These are phyloP conservation scores for Cyamopsis tetragonoloba DNA, from an alignment of 306 rosid genomes.

Conservation along the genomic window DNA sequence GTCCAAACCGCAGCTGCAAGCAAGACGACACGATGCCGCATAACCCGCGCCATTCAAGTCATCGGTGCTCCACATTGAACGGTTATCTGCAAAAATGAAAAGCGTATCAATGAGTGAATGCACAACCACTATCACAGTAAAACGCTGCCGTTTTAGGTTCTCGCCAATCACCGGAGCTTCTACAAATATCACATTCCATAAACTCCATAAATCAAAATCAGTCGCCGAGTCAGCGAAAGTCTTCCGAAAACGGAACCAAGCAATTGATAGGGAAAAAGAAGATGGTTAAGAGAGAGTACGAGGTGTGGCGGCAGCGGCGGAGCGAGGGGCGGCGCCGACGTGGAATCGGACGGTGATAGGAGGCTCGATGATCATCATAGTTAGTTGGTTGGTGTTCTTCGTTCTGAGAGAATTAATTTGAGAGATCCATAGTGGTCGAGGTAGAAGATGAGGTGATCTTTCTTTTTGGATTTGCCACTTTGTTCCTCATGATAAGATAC, in stretches of 20 bases:
- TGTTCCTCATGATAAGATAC: not conserved
- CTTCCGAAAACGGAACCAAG: not conserved
- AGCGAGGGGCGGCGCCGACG: constrained; percentile 44
- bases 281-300: constrained; percentile 31
- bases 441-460: constrained; percentile 47
- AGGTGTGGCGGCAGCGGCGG: constrained; percentile 32
- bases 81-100: constrained; percentile 45
- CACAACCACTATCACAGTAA: not conserved
- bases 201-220: not conserved
- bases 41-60: constrained; percentile 44
- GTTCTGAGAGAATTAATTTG: not conserved
- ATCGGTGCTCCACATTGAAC: constrained; percentile 75
- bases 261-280: not conserved
- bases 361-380: constrained; percentile 57
- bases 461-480: constrained; percentile 5
- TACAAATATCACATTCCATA: not conserved
- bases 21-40: constrained; percentile 50
- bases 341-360: constrained; percentile 66
- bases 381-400: not conserved
- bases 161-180: not conserved
- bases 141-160: not conserved
- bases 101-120: not conserved
- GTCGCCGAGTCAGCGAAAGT: not conserved
- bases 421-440: constrained; percentile 20
- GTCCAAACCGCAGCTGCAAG: constrained; percentile 43